A percentile compares a stretch with the other conserved stretches of the same genome.
These are phyloP conservation scores for Aspergillus costaricaensis DNA, from an alignment of 2,329 filamentous ascomycete genomes.

Conservation along the genomic window DNA sequence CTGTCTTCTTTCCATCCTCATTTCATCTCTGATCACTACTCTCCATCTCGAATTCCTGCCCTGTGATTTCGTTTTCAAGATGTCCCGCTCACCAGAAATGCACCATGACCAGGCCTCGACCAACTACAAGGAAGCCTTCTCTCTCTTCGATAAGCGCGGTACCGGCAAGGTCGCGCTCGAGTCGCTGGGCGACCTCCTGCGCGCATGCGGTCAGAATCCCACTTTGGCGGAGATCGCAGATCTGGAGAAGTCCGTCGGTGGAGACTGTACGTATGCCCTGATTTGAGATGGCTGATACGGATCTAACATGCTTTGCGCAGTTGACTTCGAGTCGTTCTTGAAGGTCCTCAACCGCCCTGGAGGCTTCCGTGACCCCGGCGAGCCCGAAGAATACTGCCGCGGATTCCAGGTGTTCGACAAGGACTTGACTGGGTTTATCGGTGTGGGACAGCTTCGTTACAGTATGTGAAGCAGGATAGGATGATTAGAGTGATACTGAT, in stretches of 20 bases:
- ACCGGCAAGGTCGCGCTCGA: slow-evolving; percentile 87
- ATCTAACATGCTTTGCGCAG: slow-evolving; percentile 50
- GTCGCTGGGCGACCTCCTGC: slow-evolving; percentile 86
- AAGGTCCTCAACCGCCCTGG: slow-evolving; percentile 96
- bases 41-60: slow-evolving; percentile 1
- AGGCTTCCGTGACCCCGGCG: slow-evolving; percentile 96
- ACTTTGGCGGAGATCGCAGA: slow-evolving; percentile 91
- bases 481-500: slow-evolving; percentile 3
- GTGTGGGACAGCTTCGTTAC: slow-evolving; percentile 96
- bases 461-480: slow-evolving; percentile 44
- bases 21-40: slow-evolving; percentile 14
- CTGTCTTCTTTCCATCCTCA: slow-evolving; percentile 5
- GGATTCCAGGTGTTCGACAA: slow-evolving; percentile 99
- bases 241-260: slow-evolving; percentile 83
- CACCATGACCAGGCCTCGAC: slow-evolving; percentile 65
- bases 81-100: slow-evolving; percentile 24
- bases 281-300: not conserved
- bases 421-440: slow-evolving; percentile 97
- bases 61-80: slow-evolving; percentile 5
- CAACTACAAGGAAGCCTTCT: slow-evolving; percentile 99
- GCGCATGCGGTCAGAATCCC: slow-evolving; percentile 97
- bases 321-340: slow-evolving; percentile 97
- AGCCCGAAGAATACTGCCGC: slow-evolving; percentile 96
- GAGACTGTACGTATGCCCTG: slow-evolving; percentile 67
- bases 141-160: slow-evolving; percentile 98